Base-by-base conservation (phyloP, 2,329 filamentous ascomycete species). In the Didymella lethalis region DNA sequence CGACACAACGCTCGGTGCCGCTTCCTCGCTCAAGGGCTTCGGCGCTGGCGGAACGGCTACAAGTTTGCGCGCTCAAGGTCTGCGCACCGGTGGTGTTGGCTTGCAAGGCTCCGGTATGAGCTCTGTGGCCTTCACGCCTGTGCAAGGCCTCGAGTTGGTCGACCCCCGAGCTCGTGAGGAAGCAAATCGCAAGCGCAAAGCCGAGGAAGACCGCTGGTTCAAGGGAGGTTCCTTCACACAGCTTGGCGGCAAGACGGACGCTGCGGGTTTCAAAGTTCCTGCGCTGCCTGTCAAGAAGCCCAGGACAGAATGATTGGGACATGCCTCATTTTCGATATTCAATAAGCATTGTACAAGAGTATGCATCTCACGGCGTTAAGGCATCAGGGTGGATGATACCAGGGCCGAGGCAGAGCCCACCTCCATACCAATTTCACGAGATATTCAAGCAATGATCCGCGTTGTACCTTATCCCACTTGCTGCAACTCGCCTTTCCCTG, bases 201-300 rank as follows among this genome's bases (percentile, higher is more conserved):
- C 92, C 0, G 95, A 98, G 64, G 92, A 97, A 75, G 94, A 98
- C 74, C 84, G 92, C 36, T 99, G 93, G 90, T 99, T 99, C 82
- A 96, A 95, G 78, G 91, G 92, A 46, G 95, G 95, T n/a, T 93
- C 92, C 0, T 99, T 99, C 73, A 97, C 95, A 8, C 93, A 97
- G 76, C 86, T 96, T 55, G 69, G 61, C 16, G 49, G 65, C 7
- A 90, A 79, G 66, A 74, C 79, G 7, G 82, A 83, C 62, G 84
- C 83, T 49, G 86, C 83, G 11, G 89, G 87, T 0, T 97, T 97
- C 84, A 96, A 93, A 78, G 90, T 96, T 38, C 93, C 94, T 16
- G 84, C 84, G 2, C 74, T 94, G 65, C 92, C 92, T 16, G 80
- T 86, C 26, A 97, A 97, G 82, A 93, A 88, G 77, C 65, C 66